phyloP scores from a whole-genome alignment of 805 yeast species.

The Teunomyces barrocoloradensis region DNA sequence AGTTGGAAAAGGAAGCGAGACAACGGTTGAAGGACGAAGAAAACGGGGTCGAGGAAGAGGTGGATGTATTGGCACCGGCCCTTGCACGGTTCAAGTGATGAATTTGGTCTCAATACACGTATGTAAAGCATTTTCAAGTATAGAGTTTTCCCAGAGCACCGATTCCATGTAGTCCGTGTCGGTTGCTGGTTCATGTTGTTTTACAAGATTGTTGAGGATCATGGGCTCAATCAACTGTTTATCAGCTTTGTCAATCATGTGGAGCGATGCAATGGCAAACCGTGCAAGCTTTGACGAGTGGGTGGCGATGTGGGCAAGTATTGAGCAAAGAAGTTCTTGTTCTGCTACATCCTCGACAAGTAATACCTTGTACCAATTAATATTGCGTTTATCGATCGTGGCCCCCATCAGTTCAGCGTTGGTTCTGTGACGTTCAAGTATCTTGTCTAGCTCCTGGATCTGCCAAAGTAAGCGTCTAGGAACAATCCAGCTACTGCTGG shows the following conservation, averaged over 20 bases:
- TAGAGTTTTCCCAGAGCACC: conserved; percentile 21
- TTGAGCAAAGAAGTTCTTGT: conserved; percentile 14
- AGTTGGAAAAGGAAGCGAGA: conserved; percentile 71
- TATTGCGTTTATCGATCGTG: not conserved
- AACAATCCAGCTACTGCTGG: too few species aligned
- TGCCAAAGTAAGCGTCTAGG: too few species aligned
- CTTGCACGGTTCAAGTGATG: conserved; percentile 46
- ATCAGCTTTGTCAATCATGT: conserved; percentile 7
- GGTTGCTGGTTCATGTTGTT: not conserved
- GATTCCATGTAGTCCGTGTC: conserved; percentile 15
- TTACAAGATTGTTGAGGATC: not conserved
- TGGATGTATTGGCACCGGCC: conserved; percentile 51
- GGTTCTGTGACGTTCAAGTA: conserved; percentile 1
- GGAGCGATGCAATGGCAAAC: conserved; percentile 17
- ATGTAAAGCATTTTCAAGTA: conserved; percentile 17
- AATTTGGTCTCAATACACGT: conserved; percentile 2
- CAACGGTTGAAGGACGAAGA: conserved; percentile 45
- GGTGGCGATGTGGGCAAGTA: conserved; percentile 18
- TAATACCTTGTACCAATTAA: conserved; percentile 14
- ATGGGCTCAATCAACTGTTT: too few species aligned
- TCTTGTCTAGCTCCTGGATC: too few species aligned
- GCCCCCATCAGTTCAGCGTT: not conserved
- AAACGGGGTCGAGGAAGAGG: conserved; percentile 49
- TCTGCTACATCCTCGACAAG: conserved; percentile 14
- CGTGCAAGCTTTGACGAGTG: conserved; percentile 19